Percentiles rank a stretch among this genome's conserved stretches.
These are phyloP conservation scores for Vitis hybrid DNA, from an alignment of 177 flowering plant genomes.

Conservation along the genomic window DNA sequence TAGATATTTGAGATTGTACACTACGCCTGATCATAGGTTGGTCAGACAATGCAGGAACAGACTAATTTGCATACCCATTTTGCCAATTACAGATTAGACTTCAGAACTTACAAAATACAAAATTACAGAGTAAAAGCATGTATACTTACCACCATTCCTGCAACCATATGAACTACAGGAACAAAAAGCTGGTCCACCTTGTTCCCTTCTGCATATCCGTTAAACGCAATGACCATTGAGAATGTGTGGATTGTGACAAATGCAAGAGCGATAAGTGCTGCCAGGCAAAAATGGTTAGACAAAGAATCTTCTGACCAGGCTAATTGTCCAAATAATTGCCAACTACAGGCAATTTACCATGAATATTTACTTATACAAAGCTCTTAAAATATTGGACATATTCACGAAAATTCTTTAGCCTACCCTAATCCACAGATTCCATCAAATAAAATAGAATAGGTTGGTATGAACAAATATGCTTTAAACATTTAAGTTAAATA, in stretches of 20 bases:
- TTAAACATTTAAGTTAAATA: not conserved
- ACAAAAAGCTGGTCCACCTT: slow-evolving; percentile 73
- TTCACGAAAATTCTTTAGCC: not conserved
- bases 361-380: not conserved
- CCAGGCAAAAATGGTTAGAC: slow-evolving; percentile 21
- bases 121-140: too few species aligned
- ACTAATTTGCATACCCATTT: not conserved
- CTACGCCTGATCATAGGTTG: not conserved
- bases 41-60: not conserved
- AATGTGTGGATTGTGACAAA: slow-evolving; percentile 93
- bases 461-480: not conserved
- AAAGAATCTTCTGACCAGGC: not conserved
- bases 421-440: slow-evolving; percentile 1
- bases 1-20: not conserved
- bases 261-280: slow-evolving; percentile 88
- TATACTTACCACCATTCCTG: slow-evolving; percentile 64
- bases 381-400: not conserved
- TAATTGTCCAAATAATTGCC: not conserved
- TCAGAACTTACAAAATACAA: not conserved
- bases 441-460: not conserved
- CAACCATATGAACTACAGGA: slow-evolving; percentile 75
- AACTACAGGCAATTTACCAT: not conserved
- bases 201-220: slow-evolving; percentile 77
- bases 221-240: slow-evolving; percentile 97
- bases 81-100: not conserved